Evolutionary conservation across 1,139 yeast genomes (phyloP), one percentile per base, ranked within the genome.

Genomic region (Saccharomyces hybrid): DNA sequence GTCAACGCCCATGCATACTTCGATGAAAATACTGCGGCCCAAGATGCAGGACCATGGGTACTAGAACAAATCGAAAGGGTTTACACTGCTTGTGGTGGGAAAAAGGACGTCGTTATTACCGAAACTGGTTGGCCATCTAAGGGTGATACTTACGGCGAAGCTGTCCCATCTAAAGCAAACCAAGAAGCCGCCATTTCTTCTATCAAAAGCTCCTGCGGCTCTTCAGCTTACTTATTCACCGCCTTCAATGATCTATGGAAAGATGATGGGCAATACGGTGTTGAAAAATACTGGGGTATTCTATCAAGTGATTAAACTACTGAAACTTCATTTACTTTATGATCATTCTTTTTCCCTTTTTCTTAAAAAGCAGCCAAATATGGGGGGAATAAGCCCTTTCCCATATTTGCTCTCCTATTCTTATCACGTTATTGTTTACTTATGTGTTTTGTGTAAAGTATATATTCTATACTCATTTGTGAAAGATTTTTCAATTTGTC

Each of bases 51-150:
- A 67, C 72, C 80, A 31, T 86, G 90, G 89, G 76, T 86, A 62
- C 66, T 80, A 65, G 68, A 75, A 59, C 90, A 85, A 74, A 83
- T 86, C 67, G 76, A 82, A 65, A 76, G 81, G 69, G 86, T 86
- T 64, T 77, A 79, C 72, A 71, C 79, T 60, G 83, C 83, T 49
- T 86, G 93, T 77, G 82, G 82, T 63, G 78, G 80, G 63, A 63
- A 71, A 54, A 84, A 86, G 71, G 62, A 70, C 44, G 80, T 84
- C 50, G 71, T 84, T 62, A 81, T 86, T 64, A 81, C 87, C 51
- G 95, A 86, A 74, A 79, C 89, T 53, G 95, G 95, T 53, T 86
- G 93, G 93, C 95, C 93, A 65, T 80, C 86, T 50, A 71, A 78
- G 64, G 93, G 93, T 70, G 73, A 79, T 61, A 72, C 81, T 53